phyloP scores from a whole-genome alignment of 768 basidiomycete species.

The Mycena kentingensis region DNA sequence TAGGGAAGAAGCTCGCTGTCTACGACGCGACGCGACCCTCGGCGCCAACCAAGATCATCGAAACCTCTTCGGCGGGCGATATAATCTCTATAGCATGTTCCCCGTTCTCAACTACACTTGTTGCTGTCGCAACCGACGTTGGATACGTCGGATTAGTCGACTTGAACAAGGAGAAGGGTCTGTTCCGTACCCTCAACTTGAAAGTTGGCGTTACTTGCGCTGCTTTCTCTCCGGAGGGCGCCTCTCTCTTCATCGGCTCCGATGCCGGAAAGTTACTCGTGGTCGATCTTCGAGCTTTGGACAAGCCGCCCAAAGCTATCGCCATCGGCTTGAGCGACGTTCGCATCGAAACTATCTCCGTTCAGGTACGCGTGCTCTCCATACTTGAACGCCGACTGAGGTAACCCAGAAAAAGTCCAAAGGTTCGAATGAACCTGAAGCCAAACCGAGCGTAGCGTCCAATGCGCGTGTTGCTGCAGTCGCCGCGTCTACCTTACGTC shows the following conservation, averaged over 20 bases:
- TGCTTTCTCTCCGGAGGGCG: constrained; percentile 70
- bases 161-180: constrained; percentile 72
- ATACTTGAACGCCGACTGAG: background rate
- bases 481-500: no score
- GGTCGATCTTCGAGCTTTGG: constrained; percentile 64
- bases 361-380: constrained; percentile 49
- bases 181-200: constrained; percentile 59
- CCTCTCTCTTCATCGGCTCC: constrained; percentile 65
- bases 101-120: constrained; percentile 75
- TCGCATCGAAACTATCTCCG: constrained; percentile 53
- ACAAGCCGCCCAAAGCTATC: constrained; percentile 62
- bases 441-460: constrained; percentile 18
- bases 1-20: constrained; percentile 54
- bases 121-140: constrained; percentile 55
- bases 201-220: constrained; percentile 59
- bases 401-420: constrained; percentile 27
- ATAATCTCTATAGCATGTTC: constrained; percentile 62
- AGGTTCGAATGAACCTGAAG: constrained; percentile 16
- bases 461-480: constrained; percentile 15
- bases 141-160: constrained; percentile 65
- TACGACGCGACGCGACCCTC: constrained; percentile 66
- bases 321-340: constrained; percentile 48
- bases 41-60: constrained; percentile 55
- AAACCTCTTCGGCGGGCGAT: constrained; percentile 44
- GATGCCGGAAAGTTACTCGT: constrained; percentile 63